Percentiles rank a stretch among this genome's conserved stretches.
These are phyloP conservation scores for Prinsepia uniflora DNA, from an alignment of 306 rosid species.

Conservation along the genomic window DNA sequence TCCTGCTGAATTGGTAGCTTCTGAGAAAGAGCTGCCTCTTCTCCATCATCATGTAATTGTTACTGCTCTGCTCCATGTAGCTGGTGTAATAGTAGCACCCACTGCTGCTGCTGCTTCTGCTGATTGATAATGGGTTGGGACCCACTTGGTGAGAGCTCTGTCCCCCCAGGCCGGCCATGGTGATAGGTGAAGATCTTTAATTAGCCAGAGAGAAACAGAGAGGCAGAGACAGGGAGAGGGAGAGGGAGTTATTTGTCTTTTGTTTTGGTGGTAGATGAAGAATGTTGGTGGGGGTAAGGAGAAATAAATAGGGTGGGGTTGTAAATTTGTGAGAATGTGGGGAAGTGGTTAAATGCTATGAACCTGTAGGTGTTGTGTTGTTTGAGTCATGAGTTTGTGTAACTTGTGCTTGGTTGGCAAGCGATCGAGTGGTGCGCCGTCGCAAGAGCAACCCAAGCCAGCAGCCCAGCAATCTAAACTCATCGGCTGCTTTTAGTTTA, in stretches of 20 bases:
- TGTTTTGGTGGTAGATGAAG: background rate
- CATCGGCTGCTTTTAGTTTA: too few relatives aligned
- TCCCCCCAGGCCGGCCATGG: constrained; percentile 25
- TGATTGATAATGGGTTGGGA: constrained; percentile 28
- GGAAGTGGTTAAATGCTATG: constrained; percentile 14
- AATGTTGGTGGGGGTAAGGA: background rate
- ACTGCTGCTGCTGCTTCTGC: constrained; percentile 36
- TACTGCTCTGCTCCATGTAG: constrained; percentile 28
- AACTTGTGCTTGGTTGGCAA: constrained; percentile 11
- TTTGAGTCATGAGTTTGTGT: constrained; percentile 17
- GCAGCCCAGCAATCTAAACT: background rate
- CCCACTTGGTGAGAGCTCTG: constrained; percentile 23
- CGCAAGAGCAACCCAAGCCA: constrained; percentile 30
- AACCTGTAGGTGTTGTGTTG: constrained; percentile 12
- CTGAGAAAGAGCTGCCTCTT: constrained; percentile 74
- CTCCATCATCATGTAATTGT: constrained; percentile 49
- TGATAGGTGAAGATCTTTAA: background rate
- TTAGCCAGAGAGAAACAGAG: constrained; percentile 1
- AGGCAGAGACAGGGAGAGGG: background rate
- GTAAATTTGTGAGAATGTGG: background rate
- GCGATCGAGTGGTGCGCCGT: constrained; percentile 40
- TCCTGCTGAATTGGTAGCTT: constrained; percentile 77
- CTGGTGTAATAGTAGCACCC: constrained; percentile 1
- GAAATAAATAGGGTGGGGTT: background rate
- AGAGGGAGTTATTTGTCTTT: background rate